Evolutionary conservation across 2,329 filamentous ascomycete species (phyloP).

Genomic region (Rhinocladiella similis): DNA sequence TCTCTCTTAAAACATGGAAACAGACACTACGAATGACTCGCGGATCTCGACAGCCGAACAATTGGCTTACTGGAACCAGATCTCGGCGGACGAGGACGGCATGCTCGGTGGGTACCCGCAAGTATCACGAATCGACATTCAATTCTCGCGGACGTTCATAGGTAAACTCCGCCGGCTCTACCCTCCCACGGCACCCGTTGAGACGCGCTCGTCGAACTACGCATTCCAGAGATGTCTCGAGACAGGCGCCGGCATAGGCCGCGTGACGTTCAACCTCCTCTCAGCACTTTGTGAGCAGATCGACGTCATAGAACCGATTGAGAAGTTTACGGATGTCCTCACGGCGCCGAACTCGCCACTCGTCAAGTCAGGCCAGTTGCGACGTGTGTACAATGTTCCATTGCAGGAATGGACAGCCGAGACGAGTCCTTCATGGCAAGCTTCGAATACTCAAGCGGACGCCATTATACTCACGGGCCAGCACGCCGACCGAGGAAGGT

Average conservation of each 20-base stretch:
- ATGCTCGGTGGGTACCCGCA: slow-evolving; percentile 77
- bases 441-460: slow-evolving; percentile 34
- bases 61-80: slow-evolving; percentile 41
- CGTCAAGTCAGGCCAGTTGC: slow-evolving; percentile 14
- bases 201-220: not conserved
- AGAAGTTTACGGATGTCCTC: slow-evolving; percentile 72
- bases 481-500: slow-evolving; percentile 39
- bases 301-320: slow-evolving; percentile 82
- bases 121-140: slow-evolving; percentile 69
- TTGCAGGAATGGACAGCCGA: slow-evolving; percentile 19
- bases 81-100: slow-evolving; percentile 57
- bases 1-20: too few species aligned
- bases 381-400: slow-evolving; percentile 20
- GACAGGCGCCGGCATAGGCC: slow-evolving; percentile 72
- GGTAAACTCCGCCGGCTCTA: slow-evolving; percentile 58
- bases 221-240: slow-evolving; percentile 48
- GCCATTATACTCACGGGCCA: slow-evolving; percentile 42
- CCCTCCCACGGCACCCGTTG: not conserved
- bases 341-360: slow-evolving; percentile 29
- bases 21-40: slow-evolving; percentile 24
- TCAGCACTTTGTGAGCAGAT: slow-evolving; percentile 67
- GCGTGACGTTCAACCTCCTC: slow-evolving; percentile 78
- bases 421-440: slow-evolving; percentile 9
- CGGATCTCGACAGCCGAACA: slow-evolving; percentile 39
- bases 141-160: slow-evolving; percentile 68